Base-by-base conservation (phyloP, 2,329 filamentous ascomycete genomes). In the Aspergillus neotritici region DNA sequence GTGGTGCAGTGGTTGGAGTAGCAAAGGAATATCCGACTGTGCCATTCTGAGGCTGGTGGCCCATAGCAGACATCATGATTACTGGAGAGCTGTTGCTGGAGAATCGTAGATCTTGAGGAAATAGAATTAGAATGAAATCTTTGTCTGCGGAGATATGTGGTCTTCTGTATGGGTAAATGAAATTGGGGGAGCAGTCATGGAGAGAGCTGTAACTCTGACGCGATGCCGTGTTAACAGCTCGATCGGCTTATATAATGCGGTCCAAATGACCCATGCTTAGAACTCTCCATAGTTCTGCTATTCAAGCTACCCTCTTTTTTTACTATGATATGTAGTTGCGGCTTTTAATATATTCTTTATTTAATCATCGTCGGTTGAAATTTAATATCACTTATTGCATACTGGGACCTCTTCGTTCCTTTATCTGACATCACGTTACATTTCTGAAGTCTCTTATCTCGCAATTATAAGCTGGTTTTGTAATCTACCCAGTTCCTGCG, bases 11-110 rank as follows among this genome's bases (percentile, higher is more conserved):
- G 54, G 70, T 69, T 62, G 65, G 46, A 45, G 76, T 70, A 51
- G 71, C 70, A 72, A 82, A 83, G 51, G 79, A 81, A 67, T 79
- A 82, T 64, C 77, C 73, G 56, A 78, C 72, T 51, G 70, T 71
- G 58, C 74, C 72, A 58, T 69, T 68, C 50, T 73, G 71, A 57
- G 71, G 67, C 42, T 69, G 67, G 49, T 65, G 58, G 60, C 70
- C 65, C 64, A 77, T 70, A 48, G 80, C 62, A 48, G 77, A 73
- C 54, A 75, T 73, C 78, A 82, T 82, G 38, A 49, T 65, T 57
- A 51, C 31, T 42, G 31, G 35, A 29, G 31, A 17, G 34, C 38
- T 32, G 29, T 35, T 36, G 29, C 25, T 8, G 21, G 12, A 48
- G 30, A 36, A 43, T 15, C 21, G 21, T 30, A 32, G 38, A 21